Evolutionary conservation across 495 filamentous ascomycete genomes (phyloP), one percentile per base, ranked within the genome.

Genomic region (Aspergillus bridgeri): DNA sequence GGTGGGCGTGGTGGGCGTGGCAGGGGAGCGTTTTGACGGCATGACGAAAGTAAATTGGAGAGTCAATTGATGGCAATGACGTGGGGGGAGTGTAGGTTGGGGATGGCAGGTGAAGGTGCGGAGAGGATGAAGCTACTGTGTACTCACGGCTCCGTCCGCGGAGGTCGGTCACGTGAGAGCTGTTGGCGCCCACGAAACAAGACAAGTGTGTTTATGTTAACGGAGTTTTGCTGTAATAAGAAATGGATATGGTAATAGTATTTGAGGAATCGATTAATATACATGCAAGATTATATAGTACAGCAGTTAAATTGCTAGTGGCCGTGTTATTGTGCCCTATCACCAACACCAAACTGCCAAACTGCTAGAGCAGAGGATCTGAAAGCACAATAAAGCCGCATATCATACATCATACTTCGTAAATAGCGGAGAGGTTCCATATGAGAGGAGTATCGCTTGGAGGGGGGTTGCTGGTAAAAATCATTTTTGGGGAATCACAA

Each of bases 21-120:
- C 60, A 57, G 63, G 69, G 73, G 75, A 67, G 69, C 74, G 73
- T 76, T 81, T 82, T 62, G 79, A 61, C 48, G 81, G 63, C 80
- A 83, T 84, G 54, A 38, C 54, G 27, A 63, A 62, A 27, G 2
- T n/a, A 6, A 15, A 62, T 78, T 82, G 19, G 43, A 54, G 23
- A 24, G 22, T 48, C 20, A 20, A 18, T 59, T 44, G 21, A 7
- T 47, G 56, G 15, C 22, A 21, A 18, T 18, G 19, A 42, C 11
- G 5, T 21, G 22, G 45, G 58, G 48, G 21, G 48, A 59, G 33
- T 23, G 59, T 46, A 23, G 43, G 45, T 43, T 22, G 56, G 44
- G 42, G 55, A 49, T 33, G 5, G 52, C 8, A 21, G 55, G 42
- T 46, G 43, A 18, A 38, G 27, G 29, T 27, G 23, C 51, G 21